Percentiles rank a stretch among this genome's conserved stretches.
phyloP scores from a whole-genome alignment of 179 eudicot genomes.

The Camellia oleifera region DNA sequence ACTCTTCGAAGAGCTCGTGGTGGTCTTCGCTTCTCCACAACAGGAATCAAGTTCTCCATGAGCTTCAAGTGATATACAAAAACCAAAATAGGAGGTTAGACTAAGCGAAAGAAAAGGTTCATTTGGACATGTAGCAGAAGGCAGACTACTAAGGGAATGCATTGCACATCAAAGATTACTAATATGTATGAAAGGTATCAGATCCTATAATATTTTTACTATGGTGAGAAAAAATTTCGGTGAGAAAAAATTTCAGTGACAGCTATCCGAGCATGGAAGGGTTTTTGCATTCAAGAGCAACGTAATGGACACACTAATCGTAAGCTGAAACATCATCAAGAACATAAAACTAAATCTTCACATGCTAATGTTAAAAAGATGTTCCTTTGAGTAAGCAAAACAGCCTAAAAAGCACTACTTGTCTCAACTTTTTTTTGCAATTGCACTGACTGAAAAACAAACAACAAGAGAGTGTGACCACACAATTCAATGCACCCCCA shows the following conservation, averaged over 20 bases:
- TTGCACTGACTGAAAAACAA: no score
- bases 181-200: neutral
- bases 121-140: neutral
- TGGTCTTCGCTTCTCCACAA: conserved; percentile 50
- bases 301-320: neutral
- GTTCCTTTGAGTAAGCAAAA: no score
- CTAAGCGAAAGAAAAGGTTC: neutral
- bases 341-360: neutral
- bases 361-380: neutral
- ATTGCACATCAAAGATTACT: neutral
- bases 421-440: no score
- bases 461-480: no score
- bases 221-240: neutral
- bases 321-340: conserved; percentile 2
- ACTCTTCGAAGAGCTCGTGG: conserved; percentile 45
- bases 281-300: neutral
- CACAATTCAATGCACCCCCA: no score
- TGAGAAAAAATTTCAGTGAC: neutral
- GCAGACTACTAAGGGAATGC: neutral
- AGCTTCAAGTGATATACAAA: conserved; percentile 30
- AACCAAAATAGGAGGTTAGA: neutral
- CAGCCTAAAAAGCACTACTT: no score
- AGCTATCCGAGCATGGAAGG: neutral
- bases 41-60: conserved; percentile 54
- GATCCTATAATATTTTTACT: no score